Evolutionary conservation across 1,284 basidiomycete species (phyloP), one percentile per base, ranked within the genome.

Genomic region (Neolentinus lepideus): DNA sequence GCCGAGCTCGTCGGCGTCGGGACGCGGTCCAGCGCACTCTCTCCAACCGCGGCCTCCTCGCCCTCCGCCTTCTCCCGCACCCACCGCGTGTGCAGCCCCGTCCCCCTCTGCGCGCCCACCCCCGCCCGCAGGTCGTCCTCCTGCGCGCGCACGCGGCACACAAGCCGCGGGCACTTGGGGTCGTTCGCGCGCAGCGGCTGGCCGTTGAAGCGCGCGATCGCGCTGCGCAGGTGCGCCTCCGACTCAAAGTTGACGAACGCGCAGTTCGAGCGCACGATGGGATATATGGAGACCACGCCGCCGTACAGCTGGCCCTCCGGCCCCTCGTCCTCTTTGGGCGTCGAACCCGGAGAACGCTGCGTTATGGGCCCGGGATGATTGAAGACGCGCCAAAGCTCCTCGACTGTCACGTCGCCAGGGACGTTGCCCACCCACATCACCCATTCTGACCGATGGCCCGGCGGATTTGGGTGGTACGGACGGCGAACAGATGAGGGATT

Each of bases 361-460:
- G 61, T 54, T 27, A 47, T 16, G 62, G 60, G 4, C 11, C 52
- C 10, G 12, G 71, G 62, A 52, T 71, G 71, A 54, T 79, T 86
- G 73, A 98, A 96, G 67, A 95, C 94, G 2, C 77, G 75, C 89
- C 88, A 93, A 1, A 98, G 77, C 68, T 98, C 95, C 63, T 94
- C 88, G 58, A 94, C 83, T 0, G 85, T 87, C 3, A 92, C 85
- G 64, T 97, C 92, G 11, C 79, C 78, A 0, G 92, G 90, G 2
- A 95, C 87, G 63, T 95, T 96, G 10, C 93, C 93, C 16, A 84
- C 84, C 96, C 95, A 98, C 90, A 97, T 92, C 1, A 96, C 94
- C 88, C 88, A 95, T 60, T 94, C 92, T 21, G 91, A 93, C 11
- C 92, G 81, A 52, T 88, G 78, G 6, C 81, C 71, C 12, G 85